phyloP scores from a whole-genome alignment of 148 eudicot species.

The Rheum nobile region DNA sequence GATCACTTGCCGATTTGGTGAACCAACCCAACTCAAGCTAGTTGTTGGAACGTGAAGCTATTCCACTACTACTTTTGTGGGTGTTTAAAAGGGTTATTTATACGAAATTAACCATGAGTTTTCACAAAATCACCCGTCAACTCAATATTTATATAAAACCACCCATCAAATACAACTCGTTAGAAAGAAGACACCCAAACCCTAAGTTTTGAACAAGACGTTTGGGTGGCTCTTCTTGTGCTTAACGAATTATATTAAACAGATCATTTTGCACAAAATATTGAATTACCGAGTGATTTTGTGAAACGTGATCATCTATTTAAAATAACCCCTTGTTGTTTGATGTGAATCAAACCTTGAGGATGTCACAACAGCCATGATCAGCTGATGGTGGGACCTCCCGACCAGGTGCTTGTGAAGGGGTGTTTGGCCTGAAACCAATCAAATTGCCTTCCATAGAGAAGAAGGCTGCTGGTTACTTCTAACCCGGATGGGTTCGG shows the following conservation, averaged over 20 bases:
- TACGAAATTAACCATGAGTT: neutral
- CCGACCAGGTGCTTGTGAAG: neutral
- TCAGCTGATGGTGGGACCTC: neutral
- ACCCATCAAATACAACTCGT: too few species aligned
- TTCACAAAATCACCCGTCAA: neutral
- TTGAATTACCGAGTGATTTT: neutral
- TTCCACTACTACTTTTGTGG: neutral
- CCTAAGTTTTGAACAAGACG: too few species aligned
- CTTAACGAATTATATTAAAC: too few species aligned
- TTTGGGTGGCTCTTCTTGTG: too few species aligned
- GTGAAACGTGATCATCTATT: neutral
- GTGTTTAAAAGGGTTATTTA: neutral
- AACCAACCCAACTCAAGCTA: neutral
- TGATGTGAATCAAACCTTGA: neutral
- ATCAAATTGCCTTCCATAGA: conserved; percentile 1
- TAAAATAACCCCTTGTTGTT: neutral
- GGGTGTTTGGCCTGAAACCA: neutral
- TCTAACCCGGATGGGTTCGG: neutral
- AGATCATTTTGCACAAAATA: too few species aligned
- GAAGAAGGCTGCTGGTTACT: conserved; percentile 3
- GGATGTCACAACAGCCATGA: conserved; percentile 8
- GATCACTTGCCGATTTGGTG: conserved; percentile 9
- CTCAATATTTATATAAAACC: neutral
- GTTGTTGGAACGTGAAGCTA: too few species aligned
- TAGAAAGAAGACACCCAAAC: too few species aligned